Evolutionary conservation across 345 rosid species (phyloP), one percentile per base, ranked within the genome.

Genomic region (Salix arbutifolia): DNA sequence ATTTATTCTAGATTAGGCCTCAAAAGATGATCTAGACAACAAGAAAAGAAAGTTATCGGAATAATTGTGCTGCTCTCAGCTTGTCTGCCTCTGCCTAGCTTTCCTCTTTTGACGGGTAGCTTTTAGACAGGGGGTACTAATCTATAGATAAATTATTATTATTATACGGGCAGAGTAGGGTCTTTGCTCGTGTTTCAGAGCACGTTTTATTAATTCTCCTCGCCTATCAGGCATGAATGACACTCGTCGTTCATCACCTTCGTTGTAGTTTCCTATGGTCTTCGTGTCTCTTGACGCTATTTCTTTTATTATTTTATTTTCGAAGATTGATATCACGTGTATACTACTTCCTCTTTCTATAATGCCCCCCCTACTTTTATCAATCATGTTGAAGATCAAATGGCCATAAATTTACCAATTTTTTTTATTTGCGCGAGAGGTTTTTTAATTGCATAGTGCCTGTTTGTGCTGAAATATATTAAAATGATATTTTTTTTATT

Each of bases 231-330:
- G 19, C 23, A 33, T 6, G 42, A 77, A 33, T 6, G 42, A 77
- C 19, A 16, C 58, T 31, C 31, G 3, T 4, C 33, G 65, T 42
- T n/a, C 50, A 46, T 71, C 50, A n/a, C 25, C 72, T 76, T 79
- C 70, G 61, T 65, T 7, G 58, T 68, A 58, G 64, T 60, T 82
- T 82, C 80, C 69, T 70, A 26, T 37, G 73, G 62, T 61, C 71
- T 28, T 17, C 14, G 3, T 62, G 37, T 37, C 35, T 33, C 14
- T 17, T 56, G 31, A 11, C 69, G 74, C 65, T 68, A n/a, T 67
- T 76, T 6, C 53, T 76, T 76, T 7, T 65, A 44, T 75, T 56
- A 56, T 58, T 23, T n/a, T 23, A 58, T 70, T 30, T 74, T 7
- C 48, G 44, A 28, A 52, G 37, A 4, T 70, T 65, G 37, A 64